Conservation (phyloP, 768 basidiomycete species). For the Amanita polypyramis region DNA sequence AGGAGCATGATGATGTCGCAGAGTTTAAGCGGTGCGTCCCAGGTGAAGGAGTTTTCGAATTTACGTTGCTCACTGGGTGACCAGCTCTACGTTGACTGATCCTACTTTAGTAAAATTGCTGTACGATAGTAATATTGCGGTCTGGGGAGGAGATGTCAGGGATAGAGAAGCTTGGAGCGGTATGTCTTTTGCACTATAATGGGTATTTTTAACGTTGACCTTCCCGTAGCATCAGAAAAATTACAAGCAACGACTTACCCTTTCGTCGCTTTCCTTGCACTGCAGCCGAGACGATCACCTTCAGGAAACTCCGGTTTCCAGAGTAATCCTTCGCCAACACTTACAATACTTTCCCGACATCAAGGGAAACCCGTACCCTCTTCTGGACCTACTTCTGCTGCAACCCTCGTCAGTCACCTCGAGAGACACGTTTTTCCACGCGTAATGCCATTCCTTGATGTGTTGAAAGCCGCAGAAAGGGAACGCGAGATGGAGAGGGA, state of each 20-base stretch:
- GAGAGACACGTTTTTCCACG: constrained; percentile 70
- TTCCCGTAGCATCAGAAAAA: constrained; percentile 41
- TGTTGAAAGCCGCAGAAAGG: constrained; percentile 42
- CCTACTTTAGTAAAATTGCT: constrained; percentile 56
- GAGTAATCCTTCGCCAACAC: constrained; percentile 28
- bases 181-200: constrained; percentile 12
- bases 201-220: constrained; percentile 6
- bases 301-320: constrained; percentile 24
- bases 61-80: constrained; percentile 1
- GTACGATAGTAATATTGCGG: constrained; percentile 62
- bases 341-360: constrained; percentile 83
- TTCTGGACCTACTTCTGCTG: constrained; percentile 49
- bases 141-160: constrained; percentile 90
- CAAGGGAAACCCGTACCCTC: constrained; percentile 46
- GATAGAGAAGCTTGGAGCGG: constrained; percentile 74
- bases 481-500: constrained; percentile 43
- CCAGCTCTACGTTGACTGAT: constrained; percentile 69
- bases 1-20: constrained; percentile 82
- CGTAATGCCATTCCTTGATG: constrained; percentile 61
- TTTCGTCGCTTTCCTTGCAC: constrained; percentile 83
- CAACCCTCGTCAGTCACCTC: constrained; percentile 56
- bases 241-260: constrained; percentile 87
- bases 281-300: constrained; percentile 59
- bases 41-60: background rate
- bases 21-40: constrained; percentile 70